Percentiles rank a stretch among this genome's conserved stretches.
Evolutionary conservation across 108 stramenopile species (phyloP).

Genomic region (Conticribra guillardii): DNA sequence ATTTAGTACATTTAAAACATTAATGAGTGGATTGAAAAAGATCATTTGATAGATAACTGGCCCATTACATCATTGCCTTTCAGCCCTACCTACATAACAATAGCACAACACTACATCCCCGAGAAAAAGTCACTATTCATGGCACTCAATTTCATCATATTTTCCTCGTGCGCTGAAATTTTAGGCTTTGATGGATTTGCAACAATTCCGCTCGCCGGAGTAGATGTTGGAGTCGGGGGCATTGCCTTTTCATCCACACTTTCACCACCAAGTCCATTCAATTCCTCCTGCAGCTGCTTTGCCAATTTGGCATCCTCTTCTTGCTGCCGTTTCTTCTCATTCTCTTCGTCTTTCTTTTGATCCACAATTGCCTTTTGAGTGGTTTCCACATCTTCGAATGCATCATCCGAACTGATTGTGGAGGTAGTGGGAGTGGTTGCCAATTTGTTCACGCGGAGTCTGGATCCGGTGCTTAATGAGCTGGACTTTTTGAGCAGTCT

Average conservation of each 20-base stretch:
- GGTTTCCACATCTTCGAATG: conserved; percentile 70
- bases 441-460: conserved; percentile 79
- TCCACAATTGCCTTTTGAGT: conserved; percentile 56
- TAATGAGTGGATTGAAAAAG: too few relatives aligned
- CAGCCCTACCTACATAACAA: too few relatives aligned
- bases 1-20: too few relatives aligned
- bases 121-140: conserved; percentile 92
- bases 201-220: conserved; percentile 29
- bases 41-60: too few relatives aligned
- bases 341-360: conserved; percentile 47
- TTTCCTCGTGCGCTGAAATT: conserved; percentile 64
- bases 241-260: conserved; percentile 11
- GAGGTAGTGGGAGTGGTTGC: conserved; percentile 9
- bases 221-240: conserved; percentile 35
- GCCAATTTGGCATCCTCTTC: conserved; percentile 56
- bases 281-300: conserved; percentile 41
- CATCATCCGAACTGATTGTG: conserved; percentile 30
- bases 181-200: conserved; percentile 46
- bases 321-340: conserved; percentile 37
- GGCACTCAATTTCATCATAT: conserved; percentile 66
- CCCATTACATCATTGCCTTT: too few relatives aligned
- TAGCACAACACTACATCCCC: conserved; percentile 45
- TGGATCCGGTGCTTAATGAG: conserved; percentile 38
- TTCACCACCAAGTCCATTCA: conserved; percentile 31
- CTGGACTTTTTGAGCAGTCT: conserved; percentile 70